Percentiles rank a stretch among this genome's conserved stretches.
phyloP scores from a whole-genome alignment of 768 basidiomycete genomes.

The Clathrus columnatus region DNA sequence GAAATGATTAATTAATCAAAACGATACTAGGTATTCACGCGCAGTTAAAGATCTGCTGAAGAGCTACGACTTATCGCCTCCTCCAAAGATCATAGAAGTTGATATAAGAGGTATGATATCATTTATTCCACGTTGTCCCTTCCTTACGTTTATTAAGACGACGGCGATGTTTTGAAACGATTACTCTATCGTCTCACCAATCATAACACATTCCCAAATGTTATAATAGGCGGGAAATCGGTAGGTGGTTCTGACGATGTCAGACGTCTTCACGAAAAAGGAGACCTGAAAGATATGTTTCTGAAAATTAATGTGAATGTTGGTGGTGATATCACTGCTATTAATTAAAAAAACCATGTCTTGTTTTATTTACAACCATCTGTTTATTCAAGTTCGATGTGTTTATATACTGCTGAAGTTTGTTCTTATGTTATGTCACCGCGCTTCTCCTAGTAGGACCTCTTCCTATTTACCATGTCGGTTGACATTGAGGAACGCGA shows the following conservation, averaged over 20 bases:
- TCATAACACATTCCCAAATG: conserved; percentile 68
- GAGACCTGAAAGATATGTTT: conserved; percentile 26
- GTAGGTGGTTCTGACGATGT: conserved; percentile 21
- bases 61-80: conserved; percentile 49
- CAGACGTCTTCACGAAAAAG: conserved; percentile 37
- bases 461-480: not conserved
- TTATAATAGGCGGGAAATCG: conserved; percentile 54
- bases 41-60: conserved; percentile 55
- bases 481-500: not conserved
- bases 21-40: conserved; percentile 43
- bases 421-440: no score
- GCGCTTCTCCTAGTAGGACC: no score
- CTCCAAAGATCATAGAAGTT: conserved; percentile 66
- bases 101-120: conserved; percentile 50
- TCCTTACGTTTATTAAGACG: conserved; percentile 33
- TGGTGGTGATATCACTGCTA: not conserved
- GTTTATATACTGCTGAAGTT: no score
- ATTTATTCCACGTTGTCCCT: not conserved
- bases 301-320: not conserved
- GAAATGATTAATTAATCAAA: not conserved
- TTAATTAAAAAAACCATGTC: no score
- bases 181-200: conserved; percentile 58
- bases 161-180: conserved; percentile 52
- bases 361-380: no score
- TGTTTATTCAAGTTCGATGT: no score